Base-by-base conservation (phyloP, 257 asterid species). In the Solanum arcanum region DNA sequence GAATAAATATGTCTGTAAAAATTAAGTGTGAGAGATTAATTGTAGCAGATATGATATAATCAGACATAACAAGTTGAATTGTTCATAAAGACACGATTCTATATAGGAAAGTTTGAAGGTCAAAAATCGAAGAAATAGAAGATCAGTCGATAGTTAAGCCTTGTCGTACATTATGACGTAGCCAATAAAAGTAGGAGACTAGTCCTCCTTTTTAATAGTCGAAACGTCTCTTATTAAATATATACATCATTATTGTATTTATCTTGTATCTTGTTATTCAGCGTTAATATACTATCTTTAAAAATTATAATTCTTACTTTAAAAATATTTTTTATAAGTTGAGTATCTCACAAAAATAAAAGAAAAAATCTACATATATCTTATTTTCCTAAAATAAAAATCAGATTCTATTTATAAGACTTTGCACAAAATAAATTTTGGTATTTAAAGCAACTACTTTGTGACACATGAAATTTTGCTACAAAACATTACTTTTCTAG, bases 281-380 rank as follows among this genome's bases (percentile, higher is more conserved):
- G 5, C 1, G 4, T 4, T 25, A 2, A 5, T 18, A 2, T n/a
- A n/a, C 12, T 25, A 0, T 27, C 12, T 1, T 66, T 6, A 25
- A 1, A 14, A 69, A 33, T 33, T 4, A 33, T 33, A 33, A 33
- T 29, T 29, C 3, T 31, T 69, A 14, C n/a, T 29, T 70, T 9
- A 2, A 29, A 69, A 15, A 15, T 15, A 3, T 7, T 7, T 4
- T 8, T 16, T 27, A 12, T 13, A 29, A 69, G 1, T 29, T 1
- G 1, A 62, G 3, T 7, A 1, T 23, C 3, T 0, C 3, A 69
- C 33, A 68, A 29, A 68, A 14, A 29, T 14, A 29, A 7, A 7
- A 69, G 1, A 1, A 12, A 31, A 29, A 15, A 7, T 14, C 1
- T 69, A 15, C 0, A 1, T 13, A 69, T 7, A 29, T 69, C 10